These are phyloP conservation scores for Furcasterigmium furcatum DNA, from an alignment of 2,329 filamentous ascomycete species.

Conservation along the genomic window DNA sequence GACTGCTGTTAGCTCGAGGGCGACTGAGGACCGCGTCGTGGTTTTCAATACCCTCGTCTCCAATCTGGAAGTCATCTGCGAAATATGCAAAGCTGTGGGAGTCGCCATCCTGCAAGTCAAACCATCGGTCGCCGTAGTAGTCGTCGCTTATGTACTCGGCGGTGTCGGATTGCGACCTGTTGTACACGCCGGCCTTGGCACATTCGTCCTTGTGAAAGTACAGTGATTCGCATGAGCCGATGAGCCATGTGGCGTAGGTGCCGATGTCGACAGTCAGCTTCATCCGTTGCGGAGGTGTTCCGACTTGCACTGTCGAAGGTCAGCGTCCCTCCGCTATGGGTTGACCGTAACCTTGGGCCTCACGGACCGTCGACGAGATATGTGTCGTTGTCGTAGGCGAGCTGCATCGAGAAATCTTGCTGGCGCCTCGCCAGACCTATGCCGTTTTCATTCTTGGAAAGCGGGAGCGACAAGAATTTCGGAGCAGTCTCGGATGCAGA, in stretches of 20 bases:
- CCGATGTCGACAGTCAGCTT: neutral
- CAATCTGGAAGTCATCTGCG: conserved; percentile 40
- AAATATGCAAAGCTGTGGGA: conserved; percentile 50
- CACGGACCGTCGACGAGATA: too few species aligned
- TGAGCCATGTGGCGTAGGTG: neutral
- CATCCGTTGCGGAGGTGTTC: neutral
- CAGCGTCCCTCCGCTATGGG: neutral
- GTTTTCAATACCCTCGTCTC: conserved; percentile 37
- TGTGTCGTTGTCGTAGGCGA: too few species aligned
- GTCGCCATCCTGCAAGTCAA: conserved; percentile 14
- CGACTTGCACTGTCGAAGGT: neutral
- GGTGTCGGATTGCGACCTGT: neutral
- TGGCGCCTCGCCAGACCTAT: too few species aligned
- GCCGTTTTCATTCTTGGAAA: too few species aligned
- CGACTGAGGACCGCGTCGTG: conserved; percentile 54
- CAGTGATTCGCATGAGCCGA: neutral
- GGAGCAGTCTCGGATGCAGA: too few species aligned
- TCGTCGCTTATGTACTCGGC: neutral
- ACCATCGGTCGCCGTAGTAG: neutral
- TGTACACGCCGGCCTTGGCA: neutral
- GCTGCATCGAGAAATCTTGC: too few species aligned
- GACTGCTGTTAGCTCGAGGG: neutral
- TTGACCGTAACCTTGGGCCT: too few species aligned
- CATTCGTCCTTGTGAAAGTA: neutral
- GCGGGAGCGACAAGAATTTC: too few species aligned